phyloP scores from a whole-genome alignment of 164 flowering plant genomes.

The Vitis rupestris region DNA sequence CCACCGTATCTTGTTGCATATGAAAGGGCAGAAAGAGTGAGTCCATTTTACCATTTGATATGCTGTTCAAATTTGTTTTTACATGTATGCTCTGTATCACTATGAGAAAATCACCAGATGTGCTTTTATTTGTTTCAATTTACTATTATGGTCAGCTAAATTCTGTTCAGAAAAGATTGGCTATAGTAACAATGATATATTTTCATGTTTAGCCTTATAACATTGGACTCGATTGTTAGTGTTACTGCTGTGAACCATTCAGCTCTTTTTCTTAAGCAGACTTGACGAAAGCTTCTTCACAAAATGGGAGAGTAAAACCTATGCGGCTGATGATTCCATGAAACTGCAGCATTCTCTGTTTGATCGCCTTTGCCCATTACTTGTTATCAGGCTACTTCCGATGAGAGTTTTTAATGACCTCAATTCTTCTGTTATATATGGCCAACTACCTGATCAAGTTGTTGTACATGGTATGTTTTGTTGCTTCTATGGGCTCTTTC shows the following conservation, averaged over 20 bases:
- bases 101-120: too few species aligned
- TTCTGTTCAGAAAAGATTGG: neutral
- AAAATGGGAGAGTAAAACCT: slow-evolving; percentile 13
- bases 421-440: slow-evolving; percentile 53
- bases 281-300: slow-evolving; percentile 30
- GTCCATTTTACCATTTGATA: slow-evolving; percentile 17
- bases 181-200: neutral
- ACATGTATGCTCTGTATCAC: too few species aligned
- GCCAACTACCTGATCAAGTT: slow-evolving; percentile 31
- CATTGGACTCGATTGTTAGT: too few species aligned
- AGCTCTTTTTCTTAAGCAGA: slow-evolving; percentile 23
- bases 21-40: slow-evolving; percentile 55
- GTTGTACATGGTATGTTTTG: slow-evolving; percentile 33
- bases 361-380: slow-evolving; percentile 75
- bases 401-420: slow-evolving; percentile 61
- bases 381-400: slow-evolving; percentile 76
- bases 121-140: neutral
- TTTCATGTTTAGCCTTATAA: too few species aligned
- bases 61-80: neutral
- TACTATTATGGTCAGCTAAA: neutral
- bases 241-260: neutral
- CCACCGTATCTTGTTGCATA: slow-evolving; percentile 40
- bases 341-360: slow-evolving; percentile 45
- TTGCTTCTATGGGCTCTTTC: neutral
- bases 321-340: slow-evolving; percentile 22